Evolutionary conservation across 495 filamentous ascomycete genomes (phyloP).

Genomic region (Penicillium tannophilum): DNA sequence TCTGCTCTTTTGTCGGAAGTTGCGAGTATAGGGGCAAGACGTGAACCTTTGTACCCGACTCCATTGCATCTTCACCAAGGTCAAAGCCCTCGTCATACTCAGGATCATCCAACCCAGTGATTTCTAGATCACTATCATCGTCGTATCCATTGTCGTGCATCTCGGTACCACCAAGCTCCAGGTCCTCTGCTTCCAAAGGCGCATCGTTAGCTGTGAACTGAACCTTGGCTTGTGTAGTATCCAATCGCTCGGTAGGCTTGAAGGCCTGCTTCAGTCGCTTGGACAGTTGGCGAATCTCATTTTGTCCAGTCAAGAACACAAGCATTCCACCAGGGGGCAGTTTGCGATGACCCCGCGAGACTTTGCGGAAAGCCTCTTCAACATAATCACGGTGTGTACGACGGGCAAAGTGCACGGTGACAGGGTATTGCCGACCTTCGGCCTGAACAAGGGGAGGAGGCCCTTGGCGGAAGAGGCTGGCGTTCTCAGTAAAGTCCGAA

Average conservation of each 20-base stretch:
- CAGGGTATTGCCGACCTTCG: constrained; percentile 91
- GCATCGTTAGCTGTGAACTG: constrained; percentile 76
- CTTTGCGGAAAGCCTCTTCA: constrained; percentile 84
- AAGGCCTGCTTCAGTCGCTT: constrained; percentile 77
- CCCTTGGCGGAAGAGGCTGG: constrained; percentile 69
- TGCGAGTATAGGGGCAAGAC: constrained; percentile 92
- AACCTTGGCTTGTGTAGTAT: constrained; percentile 62
- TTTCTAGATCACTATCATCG: constrained; percentile 49
- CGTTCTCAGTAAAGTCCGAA: constrained; percentile 86
- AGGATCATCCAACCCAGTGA: constrained; percentile 50
- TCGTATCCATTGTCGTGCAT: constrained; percentile 44
- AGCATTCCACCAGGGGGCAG: constrained; percentile 90
- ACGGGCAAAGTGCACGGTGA: constrained; percentile 85
- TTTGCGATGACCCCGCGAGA: constrained; percentile 85
- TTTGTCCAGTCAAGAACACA: constrained; percentile 93
- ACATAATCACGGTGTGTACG: constrained; percentile 85
- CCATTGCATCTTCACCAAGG: constrained; percentile 60
- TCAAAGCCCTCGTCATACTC: constrained; percentile 63
- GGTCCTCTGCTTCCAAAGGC: constrained; percentile 81
- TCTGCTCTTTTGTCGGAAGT: constrained; percentile 89
- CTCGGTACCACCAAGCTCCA: constrained; percentile 72
- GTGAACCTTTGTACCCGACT: constrained; percentile 72
- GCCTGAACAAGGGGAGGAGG: constrained; percentile 84
- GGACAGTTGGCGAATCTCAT: constrained; percentile 79
- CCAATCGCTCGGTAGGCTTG: constrained; percentile 55